These are phyloP conservation scores for Podila horticola DNA, from an alignment of 192 early-diverging fungal species.

Conservation along the genomic window DNA sequence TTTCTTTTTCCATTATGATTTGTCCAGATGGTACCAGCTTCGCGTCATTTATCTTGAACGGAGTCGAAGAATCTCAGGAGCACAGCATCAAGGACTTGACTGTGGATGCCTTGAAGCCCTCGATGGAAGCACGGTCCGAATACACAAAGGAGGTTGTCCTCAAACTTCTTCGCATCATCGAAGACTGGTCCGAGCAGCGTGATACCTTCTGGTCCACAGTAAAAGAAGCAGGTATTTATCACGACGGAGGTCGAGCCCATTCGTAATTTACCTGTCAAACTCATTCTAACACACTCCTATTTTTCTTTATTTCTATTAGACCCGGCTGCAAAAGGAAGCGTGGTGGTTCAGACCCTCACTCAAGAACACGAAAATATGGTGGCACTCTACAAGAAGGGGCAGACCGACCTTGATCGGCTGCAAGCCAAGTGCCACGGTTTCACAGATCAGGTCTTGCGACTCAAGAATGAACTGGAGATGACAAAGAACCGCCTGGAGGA, in stretches of 20 bases:
- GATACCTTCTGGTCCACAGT: constrained; percentile 32
- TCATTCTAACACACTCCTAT: not conserved
- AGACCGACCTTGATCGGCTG: constrained; percentile 25
- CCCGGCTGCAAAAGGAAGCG: constrained; percentile 18
- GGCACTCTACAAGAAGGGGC: constrained; percentile 21
- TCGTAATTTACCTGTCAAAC: too few relatives aligned
- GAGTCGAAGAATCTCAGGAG: constrained; percentile 7
- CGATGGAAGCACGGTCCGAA: constrained; percentile 20
- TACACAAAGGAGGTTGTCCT: constrained; percentile 43
- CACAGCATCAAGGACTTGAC: constrained; percentile 20
- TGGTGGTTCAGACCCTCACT: constrained; percentile 12
- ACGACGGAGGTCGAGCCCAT: too few relatives aligned
- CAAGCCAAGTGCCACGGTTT: constrained; percentile 35
- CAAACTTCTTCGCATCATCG: constrained; percentile 27
- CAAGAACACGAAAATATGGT: constrained; percentile 31
- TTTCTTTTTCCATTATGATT: not conserved
- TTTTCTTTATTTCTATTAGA: constrained; percentile 8
- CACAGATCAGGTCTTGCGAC: constrained; percentile 29
- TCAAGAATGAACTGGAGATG: constrained; percentile 38
- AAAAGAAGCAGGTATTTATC: constrained; percentile 14
- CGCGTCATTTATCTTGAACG: constrained; percentile 28
- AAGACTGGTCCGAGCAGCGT: constrained; percentile 30
- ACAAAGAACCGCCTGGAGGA: constrained; percentile 30
- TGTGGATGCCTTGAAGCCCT: constrained; percentile 10
- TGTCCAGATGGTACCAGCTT: constrained; percentile 24